Base-by-base conservation (phyloP, 495 filamentous ascomycete species). In the Aspergillus nanangensis region DNA sequence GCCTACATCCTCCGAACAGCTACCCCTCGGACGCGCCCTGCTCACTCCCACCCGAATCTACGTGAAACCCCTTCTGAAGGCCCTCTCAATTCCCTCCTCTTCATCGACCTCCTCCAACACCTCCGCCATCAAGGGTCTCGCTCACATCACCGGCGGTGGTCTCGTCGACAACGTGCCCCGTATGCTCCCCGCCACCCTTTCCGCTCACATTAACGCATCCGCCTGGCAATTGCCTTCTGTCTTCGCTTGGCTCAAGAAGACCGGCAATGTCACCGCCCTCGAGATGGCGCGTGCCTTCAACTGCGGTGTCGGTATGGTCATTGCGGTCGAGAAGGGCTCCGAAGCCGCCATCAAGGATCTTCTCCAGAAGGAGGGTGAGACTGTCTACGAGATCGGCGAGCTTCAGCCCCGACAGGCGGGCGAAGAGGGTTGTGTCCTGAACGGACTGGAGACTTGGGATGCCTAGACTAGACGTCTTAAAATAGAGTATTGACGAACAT, bases 261-360 rank as follows among this genome's bases (percentile, higher is more conserved):
- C 75, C 19, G 93, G 90, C n/a, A 82, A 82, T 47, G 73, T 98
- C 10, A 74, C 72, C 32, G 70, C 83, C 0, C 40, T 60, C 9
- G 94, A 98, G 75, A 88, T 97, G 75, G 86, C 81, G 24, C 75
- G 88, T 45, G 87, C 87, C n/a, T 97, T 94, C 76, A 98, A 98
- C 70, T 88, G 81, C 18, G 93, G 93, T 42, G 62, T 98, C 18
- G 93, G 93, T 38, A 95, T 97, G 88, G 85, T 96, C 3, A 61
- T 92, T 7, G 90, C 88, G 7, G 89, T 95, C 0, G 73, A 71
- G 15, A 63, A 69, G 50, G 78, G 60, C 34, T 70, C 82, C 40
- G 74, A 80, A 22, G 67, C 67, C 38, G 78, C 80, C 3, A 66
- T 75, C 19, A 52, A 51, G 31, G 69, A 75, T 7, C 44, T 60